Conservation (phyloP, 345 rosid genomes). For the Euphorbia pulcherrima region DNA sequence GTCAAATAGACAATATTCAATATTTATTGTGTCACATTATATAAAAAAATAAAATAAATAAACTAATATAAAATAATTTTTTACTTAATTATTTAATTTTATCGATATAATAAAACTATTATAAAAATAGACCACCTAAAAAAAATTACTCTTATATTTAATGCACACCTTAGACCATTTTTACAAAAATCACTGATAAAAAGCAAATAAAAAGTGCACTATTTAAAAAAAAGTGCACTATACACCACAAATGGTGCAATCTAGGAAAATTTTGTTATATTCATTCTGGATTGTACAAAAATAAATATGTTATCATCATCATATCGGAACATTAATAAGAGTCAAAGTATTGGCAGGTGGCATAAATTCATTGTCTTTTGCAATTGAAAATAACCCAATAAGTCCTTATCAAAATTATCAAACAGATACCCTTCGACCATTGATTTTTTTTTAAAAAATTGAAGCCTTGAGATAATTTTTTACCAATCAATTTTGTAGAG, state of each 20-base stretch:
- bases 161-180: neutral
- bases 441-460: no score
- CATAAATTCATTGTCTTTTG: slow-evolving; percentile 8
- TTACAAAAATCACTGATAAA: neutral
- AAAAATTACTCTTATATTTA: no score
- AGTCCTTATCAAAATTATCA: slow-evolving; percentile 6
- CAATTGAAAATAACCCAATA: neutral
- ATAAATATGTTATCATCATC: no score
- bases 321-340: neutral
- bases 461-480: neutral
- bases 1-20: no score
- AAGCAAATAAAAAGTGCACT: neutral
- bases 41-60: no score
- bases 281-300: neutral
- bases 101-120: no score
- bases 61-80: no score
- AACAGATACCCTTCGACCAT: slow-evolving; percentile 17
- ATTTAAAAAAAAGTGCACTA: slow-evolving; percentile 1
- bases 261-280: slow-evolving; percentile 3
- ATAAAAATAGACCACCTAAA: no score
- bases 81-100: no score
- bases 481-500: slow-evolving; percentile 22
- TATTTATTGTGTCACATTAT: no score
- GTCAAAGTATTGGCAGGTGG: slow-evolving; percentile 14
- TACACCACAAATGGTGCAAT: slow-evolving; percentile 5